A percentile compares a stretch with the other conserved stretches of the same genome.
Evolutionary conservation across 768 basidiomycete species (phyloP).

Genomic region (Pisolithus marmoratus): DNA sequence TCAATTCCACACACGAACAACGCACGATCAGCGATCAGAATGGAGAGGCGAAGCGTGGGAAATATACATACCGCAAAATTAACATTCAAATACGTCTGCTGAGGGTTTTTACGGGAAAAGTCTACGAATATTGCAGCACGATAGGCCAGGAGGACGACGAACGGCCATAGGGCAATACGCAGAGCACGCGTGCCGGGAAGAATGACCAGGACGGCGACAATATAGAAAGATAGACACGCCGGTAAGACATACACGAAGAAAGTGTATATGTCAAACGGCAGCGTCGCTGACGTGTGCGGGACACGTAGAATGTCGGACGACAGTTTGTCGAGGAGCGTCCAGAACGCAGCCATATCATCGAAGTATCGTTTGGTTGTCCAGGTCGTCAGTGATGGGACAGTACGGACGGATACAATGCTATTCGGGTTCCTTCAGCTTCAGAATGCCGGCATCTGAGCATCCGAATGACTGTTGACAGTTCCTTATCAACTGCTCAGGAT

Average conservation of each 20-base stretch:
- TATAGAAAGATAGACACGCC: constrained; percentile 39
- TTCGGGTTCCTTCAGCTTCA: no score
- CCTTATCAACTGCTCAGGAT: no score
- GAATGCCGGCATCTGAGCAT: no score
- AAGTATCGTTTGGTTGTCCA: no score
- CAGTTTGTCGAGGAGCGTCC: no score
- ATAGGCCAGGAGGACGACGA: constrained; percentile 8
- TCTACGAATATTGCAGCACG: neutral
- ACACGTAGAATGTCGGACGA: no score
- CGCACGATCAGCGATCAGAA: neutral
- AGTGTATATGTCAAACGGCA: constrained; percentile 26
- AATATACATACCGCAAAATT: neutral
- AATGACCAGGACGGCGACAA: constrained; percentile 45
- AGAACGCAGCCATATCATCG: no score
- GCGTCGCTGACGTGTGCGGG: no score
- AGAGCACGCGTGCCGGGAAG: constrained; percentile 38
- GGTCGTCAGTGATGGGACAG: no score
- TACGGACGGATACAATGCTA: no score
- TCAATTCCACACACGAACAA: no score
- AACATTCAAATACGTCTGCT: neutral
- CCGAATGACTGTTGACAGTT: no score
- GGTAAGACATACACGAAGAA: constrained; percentile 37
- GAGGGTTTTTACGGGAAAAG: neutral
- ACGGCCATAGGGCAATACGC: constrained; percentile 42
- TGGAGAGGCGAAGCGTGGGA: neutral